A percentile compares a stretch with the other conserved stretches of the same genome.
phyloP scores from a whole-genome alignment of 768 basidiomycete genomes.

The Auricularia cornea region DNA sequence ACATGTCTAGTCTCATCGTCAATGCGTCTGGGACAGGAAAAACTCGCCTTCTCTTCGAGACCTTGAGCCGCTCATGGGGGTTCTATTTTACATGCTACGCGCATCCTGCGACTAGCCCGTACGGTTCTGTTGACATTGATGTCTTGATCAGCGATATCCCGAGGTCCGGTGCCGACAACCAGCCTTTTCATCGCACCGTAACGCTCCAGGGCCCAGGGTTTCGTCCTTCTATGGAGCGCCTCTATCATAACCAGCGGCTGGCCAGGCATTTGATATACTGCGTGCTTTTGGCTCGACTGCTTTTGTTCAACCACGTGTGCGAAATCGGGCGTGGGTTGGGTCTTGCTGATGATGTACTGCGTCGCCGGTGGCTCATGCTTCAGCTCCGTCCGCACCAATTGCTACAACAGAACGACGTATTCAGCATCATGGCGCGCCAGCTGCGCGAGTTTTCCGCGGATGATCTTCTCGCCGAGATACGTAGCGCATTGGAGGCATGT shows the following conservation, averaged over 20 bases:
- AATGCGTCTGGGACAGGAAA: not conserved
- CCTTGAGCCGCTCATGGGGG: not conserved
- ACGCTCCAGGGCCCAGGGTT: not conserved
- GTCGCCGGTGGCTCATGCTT: no score
- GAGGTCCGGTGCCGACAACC: not conserved
- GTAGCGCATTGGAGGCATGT: not conserved
- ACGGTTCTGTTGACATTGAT: not conserved
- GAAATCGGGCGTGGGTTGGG: no score
- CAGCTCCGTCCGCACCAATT: no score
- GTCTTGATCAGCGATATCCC: not conserved
- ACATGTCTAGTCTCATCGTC: not conserved
- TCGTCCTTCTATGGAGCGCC: no score
- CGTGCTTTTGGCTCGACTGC: no score
- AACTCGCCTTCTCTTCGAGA: not conserved
- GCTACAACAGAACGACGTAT: no score
- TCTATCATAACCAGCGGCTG: no score
- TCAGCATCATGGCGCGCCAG: no score
- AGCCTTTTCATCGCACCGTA: not conserved
- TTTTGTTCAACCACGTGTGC: no score
- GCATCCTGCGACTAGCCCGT: not conserved
- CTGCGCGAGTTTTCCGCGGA: not conserved
- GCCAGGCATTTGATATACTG: no score
- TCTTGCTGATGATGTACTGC: no score
- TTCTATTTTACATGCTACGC: not conserved
- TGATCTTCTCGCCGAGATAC: not conserved